phyloP scores from a whole-genome alignment of 2,329 filamentous ascomycete species.

The Zymoseptoria crescenta region DNA sequence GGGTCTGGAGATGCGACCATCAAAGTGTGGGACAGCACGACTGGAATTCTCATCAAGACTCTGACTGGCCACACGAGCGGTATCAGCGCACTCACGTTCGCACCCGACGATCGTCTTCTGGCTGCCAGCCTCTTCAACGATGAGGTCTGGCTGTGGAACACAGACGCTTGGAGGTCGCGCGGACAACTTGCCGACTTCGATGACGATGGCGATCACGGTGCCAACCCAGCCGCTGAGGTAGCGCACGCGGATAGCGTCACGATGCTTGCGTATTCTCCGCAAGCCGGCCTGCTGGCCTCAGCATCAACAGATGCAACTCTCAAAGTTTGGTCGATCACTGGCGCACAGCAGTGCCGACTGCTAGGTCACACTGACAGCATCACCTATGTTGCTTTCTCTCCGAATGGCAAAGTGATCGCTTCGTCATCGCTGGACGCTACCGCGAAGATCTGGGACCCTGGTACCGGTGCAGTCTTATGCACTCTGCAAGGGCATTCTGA shows the following conservation, averaged over 20 bases:
- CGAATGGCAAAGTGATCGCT: conserved; percentile 19
- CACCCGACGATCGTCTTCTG: background rate
- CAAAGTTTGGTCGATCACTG: conserved; percentile 18
- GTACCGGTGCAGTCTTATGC: background rate
- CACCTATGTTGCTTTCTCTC: conserved; percentile 22
- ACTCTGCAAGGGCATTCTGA: background rate
- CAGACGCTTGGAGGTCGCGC: background rate
- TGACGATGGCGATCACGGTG: too few species aligned
- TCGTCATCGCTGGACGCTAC: conserved; percentile 23
- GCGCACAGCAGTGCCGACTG: background rate
- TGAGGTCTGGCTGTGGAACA: conserved; percentile 1
- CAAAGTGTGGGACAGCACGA: background rate
- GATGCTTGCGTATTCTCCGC: conserved; percentile 23
- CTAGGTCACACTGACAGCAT: conserved; percentile 17
- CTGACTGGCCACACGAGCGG: conserved; percentile 1
- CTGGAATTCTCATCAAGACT: background rate
- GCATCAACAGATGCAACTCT: conserved; percentile 21
- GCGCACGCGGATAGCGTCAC: conserved; percentile 14
- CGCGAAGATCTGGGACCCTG: conserved; percentile 22
- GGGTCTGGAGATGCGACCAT: conserved; percentile 3
- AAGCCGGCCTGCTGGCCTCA: conserved; percentile 20
- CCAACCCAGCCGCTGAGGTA: too few species aligned
- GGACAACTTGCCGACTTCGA: too few species aligned
- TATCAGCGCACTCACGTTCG: conserved; percentile 3
- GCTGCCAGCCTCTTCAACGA: background rate